phyloP scores from a whole-genome alignment of 2,329 filamentous ascomycete genomes.

The Colletotrichum melonis region DNA sequence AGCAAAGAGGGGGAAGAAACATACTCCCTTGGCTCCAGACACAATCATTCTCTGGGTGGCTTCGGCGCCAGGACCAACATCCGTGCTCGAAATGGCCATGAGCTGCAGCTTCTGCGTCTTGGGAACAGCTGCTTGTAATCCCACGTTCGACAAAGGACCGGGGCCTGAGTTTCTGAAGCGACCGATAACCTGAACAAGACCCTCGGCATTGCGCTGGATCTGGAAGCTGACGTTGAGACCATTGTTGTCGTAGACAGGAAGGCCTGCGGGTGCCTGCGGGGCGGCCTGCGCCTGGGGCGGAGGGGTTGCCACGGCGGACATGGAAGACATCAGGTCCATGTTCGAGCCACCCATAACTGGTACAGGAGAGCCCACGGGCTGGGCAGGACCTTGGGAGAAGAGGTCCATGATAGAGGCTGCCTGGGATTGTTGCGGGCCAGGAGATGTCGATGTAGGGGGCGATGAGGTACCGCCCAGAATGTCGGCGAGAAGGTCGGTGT shows the following conservation, averaged over 20 bases:
- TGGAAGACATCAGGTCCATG: slow-evolving; percentile 61
- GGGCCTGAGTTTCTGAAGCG: slow-evolving; percentile 85
- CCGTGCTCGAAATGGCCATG: slow-evolving; percentile 85
- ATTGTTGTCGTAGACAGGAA: slow-evolving; percentile 88
- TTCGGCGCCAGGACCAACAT: slow-evolving; percentile 81
- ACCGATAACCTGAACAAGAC: slow-evolving; percentile 83
- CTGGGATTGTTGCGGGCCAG: slow-evolving; percentile 67
- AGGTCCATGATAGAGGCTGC: slow-evolving; percentile 89
- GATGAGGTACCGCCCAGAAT: slow-evolving; percentile 83
- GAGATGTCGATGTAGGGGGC: slow-evolving; percentile 54
- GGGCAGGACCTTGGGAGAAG: slow-evolving; percentile 61
- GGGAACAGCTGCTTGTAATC: slow-evolving; percentile 92
- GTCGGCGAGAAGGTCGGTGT: slow-evolving; percentile 88
- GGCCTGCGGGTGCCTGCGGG: slow-evolving; percentile 60
- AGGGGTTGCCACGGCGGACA: slow-evolving; percentile 55
- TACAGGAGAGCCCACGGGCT: slow-evolving; percentile 42
- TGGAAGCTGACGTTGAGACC: slow-evolving; percentile 84
- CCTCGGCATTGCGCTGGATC: slow-evolving; percentile 84
- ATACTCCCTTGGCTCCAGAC: slow-evolving; percentile 86
- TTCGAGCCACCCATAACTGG: slow-evolving; percentile 49
- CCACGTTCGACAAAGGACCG: slow-evolving; percentile 76
- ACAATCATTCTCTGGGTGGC: slow-evolving; percentile 94
- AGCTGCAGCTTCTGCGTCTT: slow-evolving; percentile 96
- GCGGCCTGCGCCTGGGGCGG: slow-evolving; percentile 43
- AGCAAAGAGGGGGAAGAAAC: slow-evolving; percentile 53